phyloP scores from a whole-genome alignment of 139 green algal species.

The Trebouxia sp. region DNA sequence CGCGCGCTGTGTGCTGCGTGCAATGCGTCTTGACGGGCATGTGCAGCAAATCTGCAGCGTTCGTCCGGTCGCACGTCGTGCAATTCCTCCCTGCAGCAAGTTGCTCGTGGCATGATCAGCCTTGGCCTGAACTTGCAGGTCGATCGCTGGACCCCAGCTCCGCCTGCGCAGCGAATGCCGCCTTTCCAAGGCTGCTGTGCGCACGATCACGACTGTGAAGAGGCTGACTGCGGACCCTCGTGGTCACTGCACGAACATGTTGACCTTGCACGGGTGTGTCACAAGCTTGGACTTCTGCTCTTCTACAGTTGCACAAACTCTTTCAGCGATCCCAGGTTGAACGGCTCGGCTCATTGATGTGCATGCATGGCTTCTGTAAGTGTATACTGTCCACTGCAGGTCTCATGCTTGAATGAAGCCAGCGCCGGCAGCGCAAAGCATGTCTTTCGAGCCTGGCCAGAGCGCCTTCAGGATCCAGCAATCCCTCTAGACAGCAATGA shows the following conservation, averaged over 20 bases:
- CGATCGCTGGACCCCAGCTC: no score
- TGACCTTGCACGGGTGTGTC: constrained; percentile 54
- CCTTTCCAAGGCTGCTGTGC: constrained; percentile 63
- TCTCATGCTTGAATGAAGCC: constrained; percentile 82
- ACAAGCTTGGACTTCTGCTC: not conserved
- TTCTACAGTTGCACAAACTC: not conserved
- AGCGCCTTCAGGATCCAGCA: constrained; percentile 51
- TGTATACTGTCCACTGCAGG: constrained; percentile 58
- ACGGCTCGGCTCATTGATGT: no score
- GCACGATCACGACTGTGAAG: constrained; percentile 89
- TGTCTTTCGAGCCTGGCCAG: constrained; percentile 75
- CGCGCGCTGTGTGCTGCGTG: no score
- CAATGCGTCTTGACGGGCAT: no score
- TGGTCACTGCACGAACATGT: constrained; percentile 88
- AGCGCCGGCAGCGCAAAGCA: constrained; percentile 51
- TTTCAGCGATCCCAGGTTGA: no score
- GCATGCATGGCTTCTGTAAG: no score
- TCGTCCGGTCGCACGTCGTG: no score
- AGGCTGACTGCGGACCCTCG: constrained; percentile 71
- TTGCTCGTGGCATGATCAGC: no score
- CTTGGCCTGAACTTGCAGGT: no score
- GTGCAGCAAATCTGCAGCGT: no score
- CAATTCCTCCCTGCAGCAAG: no score
- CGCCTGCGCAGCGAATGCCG: constrained; percentile 47
- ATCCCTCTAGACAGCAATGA: constrained; percentile 69